Percentiles rank a stretch among this genome's conserved stretches.
Evolutionary conservation across 768 basidiomycete species (phyloP).

Genomic region (Hortiboletus flavorubellus): DNA sequence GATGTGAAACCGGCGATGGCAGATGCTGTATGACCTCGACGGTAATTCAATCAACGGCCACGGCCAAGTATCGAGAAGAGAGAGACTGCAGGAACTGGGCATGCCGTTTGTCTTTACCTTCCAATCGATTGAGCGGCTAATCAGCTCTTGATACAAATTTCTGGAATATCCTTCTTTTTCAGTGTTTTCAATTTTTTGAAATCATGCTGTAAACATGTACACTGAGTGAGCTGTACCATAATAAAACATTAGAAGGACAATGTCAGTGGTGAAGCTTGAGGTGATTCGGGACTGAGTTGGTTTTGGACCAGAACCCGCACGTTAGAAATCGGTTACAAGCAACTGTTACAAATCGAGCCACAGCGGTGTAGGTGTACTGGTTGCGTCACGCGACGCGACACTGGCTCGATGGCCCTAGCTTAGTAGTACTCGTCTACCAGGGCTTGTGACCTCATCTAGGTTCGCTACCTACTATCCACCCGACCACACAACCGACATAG

Average conservation of each 20-base stretch:
- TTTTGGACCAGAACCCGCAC: constrained; percentile 1
- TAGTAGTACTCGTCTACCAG: too few relatives aligned
- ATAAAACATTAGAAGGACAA: background rate
- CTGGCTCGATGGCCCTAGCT: background rate
- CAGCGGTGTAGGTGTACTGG: background rate
- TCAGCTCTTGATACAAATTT: constrained; percentile 57
- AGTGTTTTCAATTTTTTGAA: background rate
- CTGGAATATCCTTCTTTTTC: background rate
- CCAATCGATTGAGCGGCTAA: constrained; percentile 59
- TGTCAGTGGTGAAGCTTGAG: background rate
- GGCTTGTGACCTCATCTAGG: background rate
- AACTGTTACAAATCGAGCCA: background rate
- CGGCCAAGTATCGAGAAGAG: constrained; percentile 47
- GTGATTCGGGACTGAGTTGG: background rate
- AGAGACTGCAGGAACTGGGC: constrained; percentile 56
- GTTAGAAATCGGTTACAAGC: background rate
- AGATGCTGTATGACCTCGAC: constrained; percentile 21
- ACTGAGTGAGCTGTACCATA: background rate
- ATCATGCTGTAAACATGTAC: background rate
- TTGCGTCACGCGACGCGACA: too few relatives aligned
- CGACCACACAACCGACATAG: background rate
- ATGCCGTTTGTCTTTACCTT: constrained; percentile 53
- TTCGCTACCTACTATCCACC: background rate
- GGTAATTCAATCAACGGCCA: constrained; percentile 14
- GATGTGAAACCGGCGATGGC: constrained; percentile 35